These are phyloP conservation scores for Aspergillus heteromorphus DNA, from an alignment of 495 filamentous ascomycete genomes.

Conservation along the genomic window DNA sequence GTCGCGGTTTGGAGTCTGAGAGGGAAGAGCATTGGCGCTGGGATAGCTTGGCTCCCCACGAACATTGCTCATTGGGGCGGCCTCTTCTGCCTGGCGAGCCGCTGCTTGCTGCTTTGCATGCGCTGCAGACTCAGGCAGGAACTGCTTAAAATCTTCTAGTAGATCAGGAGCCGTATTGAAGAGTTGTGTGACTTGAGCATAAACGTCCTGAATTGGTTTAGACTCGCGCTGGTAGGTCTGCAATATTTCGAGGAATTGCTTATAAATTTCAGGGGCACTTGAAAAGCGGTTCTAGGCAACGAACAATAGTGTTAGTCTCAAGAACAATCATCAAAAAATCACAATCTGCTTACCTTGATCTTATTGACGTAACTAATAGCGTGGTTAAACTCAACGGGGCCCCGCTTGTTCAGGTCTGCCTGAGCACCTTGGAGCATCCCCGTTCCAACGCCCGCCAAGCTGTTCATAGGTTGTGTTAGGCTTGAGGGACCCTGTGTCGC, in stretches of 20 bases:
- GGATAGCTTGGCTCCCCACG: conserved; percentile 48
- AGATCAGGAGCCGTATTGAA: conserved; percentile 95
- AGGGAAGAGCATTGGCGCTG: conserved; percentile 34
- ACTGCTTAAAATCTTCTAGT: conserved; percentile 98
- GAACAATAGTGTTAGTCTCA: neutral
- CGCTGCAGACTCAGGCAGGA: conserved; percentile 92
- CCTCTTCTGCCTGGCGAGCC: conserved; percentile 61
- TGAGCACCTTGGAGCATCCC: conserved; percentile 49
- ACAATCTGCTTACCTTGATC: conserved; percentile 70
- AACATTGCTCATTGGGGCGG: conserved; percentile 55
- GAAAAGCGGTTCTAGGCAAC: conserved; percentile 80
- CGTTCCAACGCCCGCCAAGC: conserved; percentile 38
- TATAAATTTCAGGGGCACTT: conserved; percentile 94
- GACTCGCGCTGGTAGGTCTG: conserved; percentile 98
- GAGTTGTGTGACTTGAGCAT: conserved; percentile 90
- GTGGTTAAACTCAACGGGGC: conserved; percentile 98
- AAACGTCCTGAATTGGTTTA: conserved; percentile 97
- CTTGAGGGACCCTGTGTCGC: conserved; percentile 44
- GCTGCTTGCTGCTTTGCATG: conserved; percentile 70
- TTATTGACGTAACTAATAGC: conserved; percentile 99
- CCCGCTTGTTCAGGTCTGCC: conserved; percentile 71
- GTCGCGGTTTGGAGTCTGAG: conserved; percentile 48
- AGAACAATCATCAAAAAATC: neutral
- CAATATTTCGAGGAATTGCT: conserved; percentile 96
- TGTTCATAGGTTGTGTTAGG: conserved; percentile 44